These are phyloP conservation scores for Fragaria nilgerrensis DNA, from an alignment of 306 rosid species.

Conservation along the genomic window DNA sequence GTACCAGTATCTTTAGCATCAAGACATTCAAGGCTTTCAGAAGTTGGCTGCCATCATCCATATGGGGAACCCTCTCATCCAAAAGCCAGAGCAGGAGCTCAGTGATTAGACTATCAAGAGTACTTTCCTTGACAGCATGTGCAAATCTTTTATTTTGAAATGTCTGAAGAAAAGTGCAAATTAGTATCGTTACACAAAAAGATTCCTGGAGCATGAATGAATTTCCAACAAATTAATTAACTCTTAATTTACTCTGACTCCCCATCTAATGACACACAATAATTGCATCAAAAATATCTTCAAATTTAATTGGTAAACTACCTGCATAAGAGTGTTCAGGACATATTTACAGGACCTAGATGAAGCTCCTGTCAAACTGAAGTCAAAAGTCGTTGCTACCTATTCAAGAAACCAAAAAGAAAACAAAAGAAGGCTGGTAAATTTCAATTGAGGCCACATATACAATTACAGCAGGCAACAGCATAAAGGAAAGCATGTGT, in stretches of 20 bases:
- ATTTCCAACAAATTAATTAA: neutral
- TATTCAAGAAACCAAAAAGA: constrained; percentile 23
- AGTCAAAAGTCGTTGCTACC: constrained; percentile 98
- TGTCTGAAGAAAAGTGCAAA: constrained; percentile 49
- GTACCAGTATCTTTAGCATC: constrained; percentile 97
- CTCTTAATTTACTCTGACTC: neutral
- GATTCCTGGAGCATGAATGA: neutral
- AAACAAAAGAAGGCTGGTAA: neutral
- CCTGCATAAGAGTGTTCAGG: constrained; percentile 99
- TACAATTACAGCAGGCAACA: neutral
- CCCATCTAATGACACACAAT: neutral
- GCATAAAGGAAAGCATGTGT: constrained; percentile 4
- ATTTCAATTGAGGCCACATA: neutral
- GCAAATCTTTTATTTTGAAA: constrained; percentile 95
- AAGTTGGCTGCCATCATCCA: constrained; percentile 99
- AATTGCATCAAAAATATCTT: constrained; percentile 13
- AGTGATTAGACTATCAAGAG: constrained; percentile 90
- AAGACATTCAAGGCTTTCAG: constrained; percentile 93
- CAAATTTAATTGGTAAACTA: constrained; percentile 19
- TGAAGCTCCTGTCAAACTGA: constrained; percentile 91
- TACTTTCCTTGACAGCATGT: constrained; percentile 84
- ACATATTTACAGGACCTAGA: constrained; percentile 99
- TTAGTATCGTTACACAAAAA: neutral
- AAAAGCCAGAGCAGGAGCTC: constrained; percentile 98
- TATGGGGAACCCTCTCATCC: constrained; percentile 98